Conservation (phyloP, 768 basidiomycete genomes). For the Coprinellus micaceus region DNA sequence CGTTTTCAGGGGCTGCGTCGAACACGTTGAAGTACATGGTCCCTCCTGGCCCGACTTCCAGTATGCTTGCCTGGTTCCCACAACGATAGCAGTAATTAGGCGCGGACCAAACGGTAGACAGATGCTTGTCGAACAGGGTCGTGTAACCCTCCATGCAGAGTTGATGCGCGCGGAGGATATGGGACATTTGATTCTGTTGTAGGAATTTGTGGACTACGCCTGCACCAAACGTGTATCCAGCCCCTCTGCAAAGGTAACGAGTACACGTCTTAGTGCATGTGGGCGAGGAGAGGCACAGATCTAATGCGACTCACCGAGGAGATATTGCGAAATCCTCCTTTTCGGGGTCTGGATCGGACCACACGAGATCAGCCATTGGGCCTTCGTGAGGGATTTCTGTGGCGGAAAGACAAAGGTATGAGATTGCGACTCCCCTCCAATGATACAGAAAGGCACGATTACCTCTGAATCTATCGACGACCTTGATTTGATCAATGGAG, state of each 20-base stretch:
- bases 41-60: slow-evolving; percentile 90
- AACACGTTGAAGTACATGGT: slow-evolving; percentile 95
- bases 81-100: slow-evolving; percentile 99
- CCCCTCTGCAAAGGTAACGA: slow-evolving; percentile 60
- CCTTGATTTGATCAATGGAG: slow-evolving; percentile 99
- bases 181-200: slow-evolving; percentile 92
- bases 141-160: slow-evolving; percentile 99
- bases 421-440: not conserved
- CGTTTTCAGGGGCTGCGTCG: slow-evolving; percentile 97
- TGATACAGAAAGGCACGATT: not conserved
- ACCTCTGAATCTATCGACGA: slow-evolving; percentile 98
- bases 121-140: slow-evolving; percentile 93
- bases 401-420: slow-evolving; percentile 4
- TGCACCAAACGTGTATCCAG: slow-evolving; percentile 97
- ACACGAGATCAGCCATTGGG: slow-evolving; percentile 98
- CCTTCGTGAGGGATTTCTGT: slow-evolving; percentile 98
- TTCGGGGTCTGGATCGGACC: slow-evolving; percentile 99
- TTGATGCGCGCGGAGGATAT: slow-evolving; percentile 97
- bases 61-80: slow-evolving; percentile 93
- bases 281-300: slow-evolving; percentile 12
- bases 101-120: slow-evolving; percentile 98
- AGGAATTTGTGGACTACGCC: slow-evolving; percentile 98
- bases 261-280: slow-evolving; percentile 21
- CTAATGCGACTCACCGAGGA: slow-evolving; percentile 63
- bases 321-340: slow-evolving; percentile 99